Evolutionary conservation across 2,329 filamentous ascomycete species (phyloP).

Genomic region (Alternaria consortialis): DNA sequence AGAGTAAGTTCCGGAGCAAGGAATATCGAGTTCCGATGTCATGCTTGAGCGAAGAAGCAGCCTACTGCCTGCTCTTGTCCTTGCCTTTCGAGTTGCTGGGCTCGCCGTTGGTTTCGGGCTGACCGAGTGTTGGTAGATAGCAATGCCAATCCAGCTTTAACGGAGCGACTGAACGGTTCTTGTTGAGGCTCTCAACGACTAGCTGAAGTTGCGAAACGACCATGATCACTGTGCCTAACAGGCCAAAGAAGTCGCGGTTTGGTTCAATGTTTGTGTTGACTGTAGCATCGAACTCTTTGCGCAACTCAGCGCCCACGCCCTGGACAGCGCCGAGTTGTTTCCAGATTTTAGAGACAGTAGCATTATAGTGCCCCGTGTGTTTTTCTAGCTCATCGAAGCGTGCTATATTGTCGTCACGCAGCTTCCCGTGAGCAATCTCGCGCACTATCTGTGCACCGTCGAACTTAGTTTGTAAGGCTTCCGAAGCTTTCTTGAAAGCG

Average conservation of each 20-base stretch:
- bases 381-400: neutral
- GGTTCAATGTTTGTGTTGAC: conserved; percentile 15
- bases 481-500: neutral
- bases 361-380: neutral
- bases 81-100: neutral
- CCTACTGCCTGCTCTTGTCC: neutral
- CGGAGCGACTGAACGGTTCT: conserved; percentile 13
- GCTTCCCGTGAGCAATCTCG: neutral
- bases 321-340: neutral
- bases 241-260: conserved; percentile 10
- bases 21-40: neutral
- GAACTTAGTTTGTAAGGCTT: too few relatives aligned
- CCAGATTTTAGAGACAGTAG: neutral
- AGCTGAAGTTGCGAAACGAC: conserved; percentile 16
- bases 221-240: conserved; percentile 3
- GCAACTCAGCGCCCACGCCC: neutral
- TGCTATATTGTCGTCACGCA: neutral
- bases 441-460: too few relatives aligned
- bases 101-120: neutral
- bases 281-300: conserved; percentile 12
- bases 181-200: conserved; percentile 18
- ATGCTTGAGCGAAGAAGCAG: neutral
- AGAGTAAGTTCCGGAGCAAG: neutral
- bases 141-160: conserved; percentile 5
- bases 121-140: conserved; percentile 4